These are phyloP conservation scores for Berberis thunbergii DNA, from an alignment of 164 flowering plant genomes.

Conservation along the genomic window DNA sequence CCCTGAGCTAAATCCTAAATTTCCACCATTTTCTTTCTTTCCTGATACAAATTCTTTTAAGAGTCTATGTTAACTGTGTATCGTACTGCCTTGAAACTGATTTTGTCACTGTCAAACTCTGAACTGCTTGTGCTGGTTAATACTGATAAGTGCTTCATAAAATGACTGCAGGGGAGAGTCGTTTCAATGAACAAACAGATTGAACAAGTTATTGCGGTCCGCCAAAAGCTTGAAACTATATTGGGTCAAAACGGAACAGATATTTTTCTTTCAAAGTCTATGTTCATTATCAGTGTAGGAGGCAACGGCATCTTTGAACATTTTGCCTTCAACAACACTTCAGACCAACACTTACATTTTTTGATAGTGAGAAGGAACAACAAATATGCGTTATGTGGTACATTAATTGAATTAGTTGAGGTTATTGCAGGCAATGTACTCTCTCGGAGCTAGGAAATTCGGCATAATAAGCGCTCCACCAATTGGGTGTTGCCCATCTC, in stretches of 20 bases:
- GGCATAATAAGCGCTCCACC: conserved; percentile 38
- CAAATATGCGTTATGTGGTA: no score
- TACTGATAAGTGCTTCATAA: no score
- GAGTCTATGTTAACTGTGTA: no score
- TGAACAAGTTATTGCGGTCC: conserved; percentile 21
- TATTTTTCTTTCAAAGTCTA: conserved; percentile 20
- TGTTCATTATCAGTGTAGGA: conserved; percentile 39
- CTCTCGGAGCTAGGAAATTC: conserved; percentile 46
- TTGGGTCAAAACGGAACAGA: conserved; percentile 20
- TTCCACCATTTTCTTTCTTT: no score
- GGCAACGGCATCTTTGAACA: conserved; percentile 42
- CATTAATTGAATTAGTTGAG: no score
- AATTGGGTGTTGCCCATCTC: conserved; percentile 45
- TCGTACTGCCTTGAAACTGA: no score
- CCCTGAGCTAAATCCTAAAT: neutral
- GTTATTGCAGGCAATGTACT: conserved; percentile 18
- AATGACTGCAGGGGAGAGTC: conserved; percentile 12
- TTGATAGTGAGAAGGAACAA: no score
- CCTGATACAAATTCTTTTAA: no score
- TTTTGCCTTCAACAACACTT: conserved; percentile 5
- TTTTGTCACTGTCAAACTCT: no score
- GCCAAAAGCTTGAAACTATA: conserved; percentile 8
- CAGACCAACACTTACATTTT: conserved; percentile 12
- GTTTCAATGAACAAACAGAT: conserved; percentile 29
- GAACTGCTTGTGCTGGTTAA: no score